Evolutionary conservation across 306 rosid genomes (phyloP), one percentile per base, ranked within the genome.

Genomic region (Sophora flavescens): DNA sequence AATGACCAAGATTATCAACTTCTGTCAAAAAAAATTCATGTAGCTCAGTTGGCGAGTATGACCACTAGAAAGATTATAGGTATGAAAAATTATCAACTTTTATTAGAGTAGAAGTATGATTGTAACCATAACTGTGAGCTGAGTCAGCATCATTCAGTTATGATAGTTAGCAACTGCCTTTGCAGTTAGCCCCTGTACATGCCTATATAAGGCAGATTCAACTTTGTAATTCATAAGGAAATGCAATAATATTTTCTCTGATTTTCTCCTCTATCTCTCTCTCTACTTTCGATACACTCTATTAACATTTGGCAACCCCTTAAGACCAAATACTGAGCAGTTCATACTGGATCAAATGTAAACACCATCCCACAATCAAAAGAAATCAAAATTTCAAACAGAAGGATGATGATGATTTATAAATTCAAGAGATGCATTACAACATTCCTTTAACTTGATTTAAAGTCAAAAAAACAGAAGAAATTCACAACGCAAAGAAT

Each of bases 81-180:
- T n/a, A 28, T n/a, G 67, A 6, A 56, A 70, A 38, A 71, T 71
- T 56, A 38, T 33, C 48, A 44, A n/a, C n/a, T n/a, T n/a, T n/a
- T n/a, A n/a, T n/a, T n/a, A n/a, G n/a, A n/a, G n/a, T n/a, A n/a
- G n/a, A n/a, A n/a, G n/a, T n/a, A n/a, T n/a, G n/a, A n/a, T n/a
- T n/a, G n/a, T n/a, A n/a, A n/a, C n/a, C n/a, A n/a, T n/a, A n/a
- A n/a, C n/a, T n/a, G n/a, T n/a, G n/a, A n/a, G n/a, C n/a, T n/a
- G n/a, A n/a, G n/a, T n/a, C n/a, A n/a, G n/a, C n/a, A n/a, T n/a
- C n/a, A n/a, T n/a, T n/a, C n/a, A n/a, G n/a, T n/a, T n/a, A n/a
- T n/a, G n/a, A n/a, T n/a, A n/a, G n/a, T n/a, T n/a, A n/a, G n/a
- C n/a, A n/a, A n/a, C n/a, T n/a, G n/a, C n/a, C n/a, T n/a, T n/a